Conservation (phyloP, 108 stramenopile genomes). For the Schizochytrium sp. region DNA sequence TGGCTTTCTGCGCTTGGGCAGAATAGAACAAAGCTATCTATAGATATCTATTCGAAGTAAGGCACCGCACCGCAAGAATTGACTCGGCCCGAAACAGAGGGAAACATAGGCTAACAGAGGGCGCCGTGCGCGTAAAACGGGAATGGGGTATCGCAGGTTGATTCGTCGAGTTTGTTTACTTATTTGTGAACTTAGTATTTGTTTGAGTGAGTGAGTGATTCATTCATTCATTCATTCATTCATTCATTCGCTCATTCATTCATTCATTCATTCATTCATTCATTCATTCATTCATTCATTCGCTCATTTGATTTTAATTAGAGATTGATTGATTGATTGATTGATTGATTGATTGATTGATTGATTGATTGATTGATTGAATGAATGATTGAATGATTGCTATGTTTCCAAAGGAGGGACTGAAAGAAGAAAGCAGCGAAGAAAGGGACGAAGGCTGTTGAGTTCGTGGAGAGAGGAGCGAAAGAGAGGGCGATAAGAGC, state of each 20-base stretch:
- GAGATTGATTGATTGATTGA: not conserved
- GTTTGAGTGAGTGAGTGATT: not conserved
- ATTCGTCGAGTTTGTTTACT: not conserved
- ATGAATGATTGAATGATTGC: not conserved
- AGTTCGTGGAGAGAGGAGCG: too few species aligned
- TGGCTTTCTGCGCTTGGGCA: too few species aligned
- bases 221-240: not conserved
- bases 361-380: not conserved
- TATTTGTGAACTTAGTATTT: not conserved
- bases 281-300: conserved; percentile 31
- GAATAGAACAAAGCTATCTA: too few species aligned
- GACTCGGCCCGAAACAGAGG: not conserved
- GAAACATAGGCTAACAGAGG: not conserved
- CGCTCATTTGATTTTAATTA: not conserved
- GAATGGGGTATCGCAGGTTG: not conserved
- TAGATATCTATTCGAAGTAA: too few species aligned
- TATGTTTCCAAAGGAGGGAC: too few species aligned
- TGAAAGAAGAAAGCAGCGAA: not conserved
- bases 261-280: not conserved
- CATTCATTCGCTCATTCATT: not conserved
- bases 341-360: not conserved
- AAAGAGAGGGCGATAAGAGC: too few species aligned
- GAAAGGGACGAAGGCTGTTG: not conserved
- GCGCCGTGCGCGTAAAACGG: not conserved
- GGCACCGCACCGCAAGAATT: too few species aligned